A percentile compares a stretch with the other conserved stretches of the same genome.
Conservation (phyloP, 2,329 filamentous ascomycete species). For the Sporothrix euskadiensis region DNA sequence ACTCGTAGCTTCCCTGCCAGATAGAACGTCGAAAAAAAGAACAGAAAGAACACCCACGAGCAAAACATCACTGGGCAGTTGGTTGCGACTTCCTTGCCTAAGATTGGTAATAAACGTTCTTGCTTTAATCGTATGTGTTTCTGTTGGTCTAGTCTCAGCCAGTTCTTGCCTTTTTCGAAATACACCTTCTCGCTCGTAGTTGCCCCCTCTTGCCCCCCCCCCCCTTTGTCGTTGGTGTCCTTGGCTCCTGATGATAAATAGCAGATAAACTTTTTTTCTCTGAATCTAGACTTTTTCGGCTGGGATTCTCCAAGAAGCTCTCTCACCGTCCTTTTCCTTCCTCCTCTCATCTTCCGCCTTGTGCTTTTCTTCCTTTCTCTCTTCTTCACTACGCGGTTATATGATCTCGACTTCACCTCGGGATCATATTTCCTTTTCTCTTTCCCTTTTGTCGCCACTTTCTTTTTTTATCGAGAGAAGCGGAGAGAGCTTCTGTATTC, state of each 20-base stretch:
- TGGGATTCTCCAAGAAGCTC: not conserved
- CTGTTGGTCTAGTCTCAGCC: slow-evolving; percentile 9
- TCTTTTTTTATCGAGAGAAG: not conserved
- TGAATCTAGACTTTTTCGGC: slow-evolving; percentile 8
- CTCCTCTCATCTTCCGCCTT: not conserved
- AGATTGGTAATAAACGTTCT: slow-evolving; percentile 5
- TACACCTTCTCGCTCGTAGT: not conserved
- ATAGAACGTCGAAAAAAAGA: not conserved
- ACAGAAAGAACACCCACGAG: not conserved
- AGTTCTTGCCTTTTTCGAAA: not conserved
- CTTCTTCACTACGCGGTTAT: slow-evolving; percentile 1
- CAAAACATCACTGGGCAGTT: not conserved
- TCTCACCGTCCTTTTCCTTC: slow-evolving; percentile 10
- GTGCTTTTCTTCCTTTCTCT: not conserved
- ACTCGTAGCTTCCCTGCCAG: slow-evolving; percentile 14
- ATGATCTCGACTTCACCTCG: not conserved
- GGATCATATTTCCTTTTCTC: not conserved
- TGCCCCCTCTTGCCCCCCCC: not conserved
- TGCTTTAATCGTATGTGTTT: not conserved
- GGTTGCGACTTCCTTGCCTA: slow-evolving; percentile 5
- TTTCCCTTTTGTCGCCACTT: not conserved
- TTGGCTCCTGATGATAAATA: slow-evolving; percentile 17
- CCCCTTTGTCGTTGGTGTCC: not conserved
- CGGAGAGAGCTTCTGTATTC: not conserved
- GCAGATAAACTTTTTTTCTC: slow-evolving; percentile 16